These are phyloP conservation scores for Arctium lappa DNA, from an alignment of 129 eudicot species.

Conservation along the genomic window DNA sequence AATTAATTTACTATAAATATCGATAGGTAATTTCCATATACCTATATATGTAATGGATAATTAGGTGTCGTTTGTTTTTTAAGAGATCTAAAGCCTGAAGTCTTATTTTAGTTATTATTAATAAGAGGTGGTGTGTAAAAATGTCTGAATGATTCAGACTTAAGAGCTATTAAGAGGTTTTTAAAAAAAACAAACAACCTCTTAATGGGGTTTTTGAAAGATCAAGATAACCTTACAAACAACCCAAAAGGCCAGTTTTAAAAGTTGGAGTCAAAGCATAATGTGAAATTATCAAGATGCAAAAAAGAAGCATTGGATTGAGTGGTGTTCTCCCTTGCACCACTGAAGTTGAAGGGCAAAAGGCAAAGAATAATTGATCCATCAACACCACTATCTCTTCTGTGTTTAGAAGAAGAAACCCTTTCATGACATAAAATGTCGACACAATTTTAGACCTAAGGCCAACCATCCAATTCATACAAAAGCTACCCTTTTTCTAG, in stretches of 20 bases:
- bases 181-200: too few species aligned
- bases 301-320: constrained; percentile 13
- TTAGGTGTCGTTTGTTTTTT: too few species aligned
- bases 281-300: constrained; percentile 8
- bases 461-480: constrained; percentile 20
- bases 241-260: constrained; percentile 24
- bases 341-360: constrained; percentile 28
- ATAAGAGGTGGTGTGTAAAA: too few species aligned
- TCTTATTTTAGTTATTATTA: too few species aligned
- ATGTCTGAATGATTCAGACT: too few species aligned
- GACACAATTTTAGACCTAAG: constrained; percentile 23
- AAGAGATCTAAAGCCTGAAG: too few species aligned
- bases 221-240: constrained; percentile 32
- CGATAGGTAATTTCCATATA: background rate
- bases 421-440: constrained; percentile 16
- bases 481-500: constrained; percentile 16
- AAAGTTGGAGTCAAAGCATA: constrained; percentile 36
- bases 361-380: constrained; percentile 30
- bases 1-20: background rate
- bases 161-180: too few species aligned
- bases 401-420: background rate
- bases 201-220: background rate
- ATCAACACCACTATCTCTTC: constrained; percentile 10
- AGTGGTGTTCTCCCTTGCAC: constrained; percentile 31
- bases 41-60: background rate